Percentiles rank a stretch among this genome's conserved stretches.
phyloP scores from a whole-genome alignment of 2,329 filamentous ascomycete genomes.

The Sclerotinia trifoliorum region DNA sequence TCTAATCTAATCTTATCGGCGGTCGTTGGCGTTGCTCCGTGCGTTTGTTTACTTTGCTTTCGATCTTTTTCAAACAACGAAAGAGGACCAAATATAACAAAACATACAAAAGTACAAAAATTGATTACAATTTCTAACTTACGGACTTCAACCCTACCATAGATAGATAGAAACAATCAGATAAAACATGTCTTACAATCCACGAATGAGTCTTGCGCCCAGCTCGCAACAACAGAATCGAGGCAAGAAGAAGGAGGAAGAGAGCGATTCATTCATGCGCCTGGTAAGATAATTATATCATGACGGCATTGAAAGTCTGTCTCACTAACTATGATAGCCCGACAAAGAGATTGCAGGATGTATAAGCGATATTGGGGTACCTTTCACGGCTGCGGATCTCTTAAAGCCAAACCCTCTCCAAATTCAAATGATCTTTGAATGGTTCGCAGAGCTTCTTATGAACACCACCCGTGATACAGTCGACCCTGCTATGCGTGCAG shows the following conservation, averaged over 20 bases:
- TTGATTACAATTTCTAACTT: not conserved
- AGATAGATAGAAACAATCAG: not conserved
- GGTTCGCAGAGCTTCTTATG: slow-evolving; percentile 91
- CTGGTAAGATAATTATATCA: slow-evolving; percentile 44
- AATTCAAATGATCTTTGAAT: slow-evolving; percentile 97
- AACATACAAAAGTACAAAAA: not conserved
- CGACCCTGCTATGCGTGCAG: slow-evolving; percentile 91
- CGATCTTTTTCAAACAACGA: slow-evolving; percentile 14
- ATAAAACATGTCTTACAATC: slow-evolving; percentile 49
- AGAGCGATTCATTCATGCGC: slow-evolving; percentile 57
- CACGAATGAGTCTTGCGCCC: slow-evolving; percentile 52
- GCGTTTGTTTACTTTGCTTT: slow-evolving; percentile 24
- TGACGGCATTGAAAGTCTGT: slow-evolving; percentile 16
- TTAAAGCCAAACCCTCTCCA: slow-evolving; percentile 92
- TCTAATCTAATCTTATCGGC: slow-evolving; percentile 18
- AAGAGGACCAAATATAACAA: not conserved
- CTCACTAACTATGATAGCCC: slow-evolving; percentile 40
- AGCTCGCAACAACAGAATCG: slow-evolving; percentile 47
- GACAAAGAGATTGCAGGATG: slow-evolving; percentile 89
- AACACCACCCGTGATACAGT: slow-evolving; percentile 92
- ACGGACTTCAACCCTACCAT: not conserved
- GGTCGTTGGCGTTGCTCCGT: slow-evolving; percentile 8
- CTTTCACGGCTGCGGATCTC: slow-evolving; percentile 80
- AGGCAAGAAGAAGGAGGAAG: slow-evolving; percentile 55
- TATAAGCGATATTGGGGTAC: slow-evolving; percentile 94